Evolutionary conservation across 768 basidiomycete species (phyloP), one percentile per base, ranked within the genome.

Genomic region (Scleroderma bovista): DNA sequence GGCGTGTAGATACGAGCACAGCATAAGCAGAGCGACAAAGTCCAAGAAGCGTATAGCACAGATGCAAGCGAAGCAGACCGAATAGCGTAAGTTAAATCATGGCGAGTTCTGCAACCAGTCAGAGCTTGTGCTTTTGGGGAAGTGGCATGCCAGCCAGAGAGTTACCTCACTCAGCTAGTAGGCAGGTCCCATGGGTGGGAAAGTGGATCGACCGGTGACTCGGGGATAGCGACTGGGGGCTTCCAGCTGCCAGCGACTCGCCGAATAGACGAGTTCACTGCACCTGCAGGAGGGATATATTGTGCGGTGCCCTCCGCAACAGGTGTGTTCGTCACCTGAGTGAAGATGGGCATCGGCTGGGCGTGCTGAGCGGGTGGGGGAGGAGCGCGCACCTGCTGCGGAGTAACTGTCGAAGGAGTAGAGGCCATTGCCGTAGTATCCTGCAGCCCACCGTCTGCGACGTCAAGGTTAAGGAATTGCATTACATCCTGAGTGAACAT

Each of bases 281-380:
- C 81, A 44, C 80, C 83, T 12, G 79, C 52, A 13, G 83, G 81
- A 6, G 83, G 82, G 1, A 70, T 62, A 54, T 83, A 84, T 2
- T 70, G 52, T 7, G 50, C 52, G 19, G 47, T 20, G 17, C 53
- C 38, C 8, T 54, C 48, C 6, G 52, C 39, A 17, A 41, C 43
- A 9, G 58, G 32, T 3, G 57, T 39, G 33, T 61, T 60, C 6
- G 62, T 60, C 63, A 61, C 59, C 56, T 56, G 69, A 44, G 54
- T 58, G 47, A 63, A 64, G 41, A 61, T 61, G 20, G 61, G 50
- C 47, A 59, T 59, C 32, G 51, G 46, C 36, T 56, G 56, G 15
- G 55, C 46, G 13, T 52, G 52, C 19, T 52, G 60, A 45, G 54
- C 49, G 44, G 49, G 50, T 23, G 48, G 51, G 38, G 43, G 46